A percentile compares a stretch with the other conserved stretches of the same genome.
Conservation (phyloP, 495 filamentous ascomycete species). For the Daldinia decipiens region DNA sequence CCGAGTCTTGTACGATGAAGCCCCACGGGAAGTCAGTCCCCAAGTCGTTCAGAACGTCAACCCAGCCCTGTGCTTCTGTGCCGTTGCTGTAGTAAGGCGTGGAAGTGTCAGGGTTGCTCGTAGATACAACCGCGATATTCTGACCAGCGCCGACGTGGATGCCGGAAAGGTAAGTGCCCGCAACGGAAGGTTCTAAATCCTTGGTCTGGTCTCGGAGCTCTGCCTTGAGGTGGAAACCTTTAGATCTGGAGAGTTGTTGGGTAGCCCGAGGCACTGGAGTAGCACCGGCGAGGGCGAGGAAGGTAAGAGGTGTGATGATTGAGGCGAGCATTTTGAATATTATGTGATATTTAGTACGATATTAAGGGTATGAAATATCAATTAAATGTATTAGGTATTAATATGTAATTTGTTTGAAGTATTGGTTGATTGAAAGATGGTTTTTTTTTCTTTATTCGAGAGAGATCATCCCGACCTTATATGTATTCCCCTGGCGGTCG, state of each 20-base stretch:
- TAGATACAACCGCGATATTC: conserved; percentile 28
- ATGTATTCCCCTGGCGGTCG: conserved; percentile 1
- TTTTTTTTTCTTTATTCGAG: background rate
- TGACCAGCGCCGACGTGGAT: conserved; percentile 41
- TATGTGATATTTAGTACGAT: background rate
- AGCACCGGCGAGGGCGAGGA: conserved; percentile 26
- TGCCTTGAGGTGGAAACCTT: conserved; percentile 31
- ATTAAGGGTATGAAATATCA: conserved; percentile 5
- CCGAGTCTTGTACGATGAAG: conserved; percentile 26
- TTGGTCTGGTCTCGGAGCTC: conserved; percentile 38
- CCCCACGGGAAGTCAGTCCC: conserved; percentile 38
- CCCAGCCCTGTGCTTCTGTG: conserved; percentile 6
- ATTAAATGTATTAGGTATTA: conserved; percentile 11
- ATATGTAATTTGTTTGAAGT: background rate
- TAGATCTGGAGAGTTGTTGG: conserved; percentile 17
- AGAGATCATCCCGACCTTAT: background rate
- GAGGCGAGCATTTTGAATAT: conserved; percentile 29
- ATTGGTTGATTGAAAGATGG: background rate
- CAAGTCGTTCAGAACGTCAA: conserved; percentile 31
- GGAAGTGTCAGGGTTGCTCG: conserved; percentile 1
- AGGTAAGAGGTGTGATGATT: conserved; percentile 18
- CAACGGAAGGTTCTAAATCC: conserved; percentile 44
- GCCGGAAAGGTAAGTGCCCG: conserved; percentile 24
- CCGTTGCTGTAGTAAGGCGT: conserved; percentile 45
- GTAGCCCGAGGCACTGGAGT: conserved; percentile 15